Conservation (phyloP, 768 basidiomycete genomes). For the Boletus pseudo-olivaceus region DNA sequence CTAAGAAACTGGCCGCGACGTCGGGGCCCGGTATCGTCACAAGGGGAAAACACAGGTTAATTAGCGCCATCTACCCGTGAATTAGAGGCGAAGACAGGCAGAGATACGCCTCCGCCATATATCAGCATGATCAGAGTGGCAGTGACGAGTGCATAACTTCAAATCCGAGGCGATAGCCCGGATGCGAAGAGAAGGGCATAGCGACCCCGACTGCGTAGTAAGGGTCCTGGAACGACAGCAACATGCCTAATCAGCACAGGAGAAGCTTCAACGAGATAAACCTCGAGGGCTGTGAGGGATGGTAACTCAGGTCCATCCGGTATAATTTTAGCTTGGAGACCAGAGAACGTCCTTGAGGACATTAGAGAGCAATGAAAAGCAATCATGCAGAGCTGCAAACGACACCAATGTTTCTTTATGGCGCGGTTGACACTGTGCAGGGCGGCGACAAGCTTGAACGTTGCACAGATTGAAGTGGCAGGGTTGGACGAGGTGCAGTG, state of each 20-base stretch:
- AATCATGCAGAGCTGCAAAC: neutral
- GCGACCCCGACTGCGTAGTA: neutral
- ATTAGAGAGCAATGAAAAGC: neutral
- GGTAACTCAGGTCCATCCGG: neutral
- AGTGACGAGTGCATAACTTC: neutral
- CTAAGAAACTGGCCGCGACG: neutral
- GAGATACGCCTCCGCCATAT: too few species aligned
- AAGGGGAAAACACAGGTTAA: neutral
- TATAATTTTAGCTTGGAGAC: neutral
- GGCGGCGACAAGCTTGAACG: neutral
- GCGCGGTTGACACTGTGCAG: neutral
- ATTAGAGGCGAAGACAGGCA: neutral
- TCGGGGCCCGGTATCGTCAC: neutral
- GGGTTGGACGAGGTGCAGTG: neutral
- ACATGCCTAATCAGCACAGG: neutral
- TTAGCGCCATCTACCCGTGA: neutral
- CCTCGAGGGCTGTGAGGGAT: neutral
- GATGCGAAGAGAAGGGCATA: neutral
- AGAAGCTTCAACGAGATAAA: neutral
- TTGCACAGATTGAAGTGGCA: neutral
- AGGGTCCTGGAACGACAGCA: neutral
- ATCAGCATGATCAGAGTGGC: conserved; percentile 1
- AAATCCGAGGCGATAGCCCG: neutral
- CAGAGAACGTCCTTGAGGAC: neutral
- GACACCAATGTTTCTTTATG: neutral